Percentiles rank a stretch among this genome's conserved stretches.
Conservation (phyloP, 345 rosid species). For the Punica granatum region DNA sequence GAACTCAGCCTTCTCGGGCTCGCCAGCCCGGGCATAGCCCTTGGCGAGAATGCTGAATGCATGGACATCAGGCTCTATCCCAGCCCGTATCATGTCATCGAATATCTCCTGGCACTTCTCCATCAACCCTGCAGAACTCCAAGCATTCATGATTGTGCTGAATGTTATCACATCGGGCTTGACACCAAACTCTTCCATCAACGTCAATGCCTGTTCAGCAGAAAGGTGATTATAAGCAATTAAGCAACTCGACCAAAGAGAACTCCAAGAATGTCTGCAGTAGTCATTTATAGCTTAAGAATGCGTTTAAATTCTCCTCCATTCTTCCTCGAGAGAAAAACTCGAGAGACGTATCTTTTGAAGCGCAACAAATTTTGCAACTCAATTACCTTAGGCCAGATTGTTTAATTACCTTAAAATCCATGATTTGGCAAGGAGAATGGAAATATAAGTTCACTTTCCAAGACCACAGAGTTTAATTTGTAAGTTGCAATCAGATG, state of each 20-base stretch:
- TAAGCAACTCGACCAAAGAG: neutral
- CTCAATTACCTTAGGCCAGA: no score
- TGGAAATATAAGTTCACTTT: no score
- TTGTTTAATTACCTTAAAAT: no score
- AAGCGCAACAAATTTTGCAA: neutral
- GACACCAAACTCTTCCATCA: conserved; percentile 65
- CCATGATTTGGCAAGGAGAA: no score
- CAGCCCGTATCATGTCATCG: conserved; percentile 63
- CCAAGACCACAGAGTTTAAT: no score
- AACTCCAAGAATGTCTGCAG: neutral
- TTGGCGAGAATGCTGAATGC: conserved; percentile 80
- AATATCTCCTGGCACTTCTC: conserved; percentile 81
- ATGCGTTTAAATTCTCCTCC: neutral
- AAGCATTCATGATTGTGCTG: conserved; percentile 89
- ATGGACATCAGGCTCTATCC: conserved; percentile 70
- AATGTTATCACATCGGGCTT: conserved; percentile 79
- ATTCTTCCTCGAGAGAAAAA: neutral
- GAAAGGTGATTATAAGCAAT: neutral
- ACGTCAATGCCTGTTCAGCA: conserved; percentile 38
- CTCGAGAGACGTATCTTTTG: neutral
- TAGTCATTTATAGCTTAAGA: neutral
- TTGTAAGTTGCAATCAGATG: no score
- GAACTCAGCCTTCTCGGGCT: conserved; percentile 62
- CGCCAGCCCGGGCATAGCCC: conserved; percentile 73
- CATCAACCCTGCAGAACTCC: conserved; percentile 88